Evolutionary conservation across 495 filamentous ascomycete species (phyloP).

Genomic region (Lophiotrema nucula): DNA sequence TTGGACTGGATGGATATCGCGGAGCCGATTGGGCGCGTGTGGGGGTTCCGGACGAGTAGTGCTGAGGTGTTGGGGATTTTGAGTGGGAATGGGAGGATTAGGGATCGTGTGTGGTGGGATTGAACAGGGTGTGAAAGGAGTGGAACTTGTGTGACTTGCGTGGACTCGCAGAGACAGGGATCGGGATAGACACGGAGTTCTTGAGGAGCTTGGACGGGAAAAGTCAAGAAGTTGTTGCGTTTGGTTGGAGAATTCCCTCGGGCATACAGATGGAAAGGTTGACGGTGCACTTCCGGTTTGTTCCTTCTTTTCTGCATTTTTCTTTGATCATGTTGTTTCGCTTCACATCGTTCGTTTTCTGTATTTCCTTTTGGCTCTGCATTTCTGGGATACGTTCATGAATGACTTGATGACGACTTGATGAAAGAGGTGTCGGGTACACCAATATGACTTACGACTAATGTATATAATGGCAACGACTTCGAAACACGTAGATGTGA

Average conservation of each 20-base stretch:
- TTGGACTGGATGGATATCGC: conserved; percentile 32
- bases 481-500: neutral
- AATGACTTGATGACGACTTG: too few species aligned
- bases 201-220: neutral
- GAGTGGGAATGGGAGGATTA: conserved; percentile 24
- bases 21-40: conserved; percentile 23
- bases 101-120: conserved; percentile 25
- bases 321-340: neutral
- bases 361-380: neutral
- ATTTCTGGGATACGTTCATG: neutral
- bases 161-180: conserved; percentile 16
- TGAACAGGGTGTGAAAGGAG: neutral
- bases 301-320: too few species aligned
- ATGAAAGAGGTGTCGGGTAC: conserved; percentile 2
- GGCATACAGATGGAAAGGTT: too few species aligned
- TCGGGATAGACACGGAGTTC: neutral
- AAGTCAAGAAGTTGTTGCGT: neutral
- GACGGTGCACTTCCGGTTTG: too few species aligned
- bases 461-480: neutral
- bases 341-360: neutral
- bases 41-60: conserved; percentile 19
- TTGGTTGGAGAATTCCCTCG: too few species aligned
- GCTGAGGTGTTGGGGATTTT: conserved; percentile 30
- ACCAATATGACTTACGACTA: conserved; percentile 6
- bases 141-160: conserved; percentile 4